phyloP scores from a whole-genome alignment of 2,329 filamentous ascomycete genomes.

The Dactylellina leptospora region DNA sequence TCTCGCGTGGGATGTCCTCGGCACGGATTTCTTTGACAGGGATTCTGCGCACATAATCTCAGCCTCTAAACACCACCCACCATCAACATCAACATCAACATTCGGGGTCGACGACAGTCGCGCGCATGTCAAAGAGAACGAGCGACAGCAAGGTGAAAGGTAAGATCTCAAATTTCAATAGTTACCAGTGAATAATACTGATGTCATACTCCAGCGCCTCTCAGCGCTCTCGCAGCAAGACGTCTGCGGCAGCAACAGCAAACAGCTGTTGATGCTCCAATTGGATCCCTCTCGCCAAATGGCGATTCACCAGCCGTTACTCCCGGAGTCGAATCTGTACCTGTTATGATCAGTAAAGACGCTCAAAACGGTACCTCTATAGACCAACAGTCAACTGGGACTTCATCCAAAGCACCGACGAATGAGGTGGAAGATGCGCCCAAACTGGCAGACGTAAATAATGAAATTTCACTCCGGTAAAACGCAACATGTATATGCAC shows the following conservation, averaged over 20 bases:
- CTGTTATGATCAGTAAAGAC: constrained; percentile 1
- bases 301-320: constrained; percentile 19
- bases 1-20: constrained; percentile 39
- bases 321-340: constrained; percentile 1
- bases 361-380: not conserved
- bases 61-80: not conserved
- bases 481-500: constrained; percentile 38
- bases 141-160: constrained; percentile 55
- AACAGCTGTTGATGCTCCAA: constrained; percentile 22
- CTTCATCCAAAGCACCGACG: not conserved
- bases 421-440: constrained; percentile 7
- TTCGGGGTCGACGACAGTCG: not conserved
- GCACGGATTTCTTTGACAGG: constrained; percentile 17
- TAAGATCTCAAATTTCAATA: constrained; percentile 6
- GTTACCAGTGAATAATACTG: not conserved
- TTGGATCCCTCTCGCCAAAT: constrained; percentile 23
- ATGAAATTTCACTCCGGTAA: constrained; percentile 40
- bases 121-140: constrained; percentile 56
- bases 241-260: constrained; percentile 54
- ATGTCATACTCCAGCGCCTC: constrained; percentile 30
- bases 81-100: not conserved
- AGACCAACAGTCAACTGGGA: constrained; percentile 1
- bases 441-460: constrained; percentile 1
- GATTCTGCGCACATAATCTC: not conserved
- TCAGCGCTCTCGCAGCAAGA: constrained; percentile 56